phyloP scores from a whole-genome alignment of 768 basidiomycete genomes.

The Mycena amicta region DNA sequence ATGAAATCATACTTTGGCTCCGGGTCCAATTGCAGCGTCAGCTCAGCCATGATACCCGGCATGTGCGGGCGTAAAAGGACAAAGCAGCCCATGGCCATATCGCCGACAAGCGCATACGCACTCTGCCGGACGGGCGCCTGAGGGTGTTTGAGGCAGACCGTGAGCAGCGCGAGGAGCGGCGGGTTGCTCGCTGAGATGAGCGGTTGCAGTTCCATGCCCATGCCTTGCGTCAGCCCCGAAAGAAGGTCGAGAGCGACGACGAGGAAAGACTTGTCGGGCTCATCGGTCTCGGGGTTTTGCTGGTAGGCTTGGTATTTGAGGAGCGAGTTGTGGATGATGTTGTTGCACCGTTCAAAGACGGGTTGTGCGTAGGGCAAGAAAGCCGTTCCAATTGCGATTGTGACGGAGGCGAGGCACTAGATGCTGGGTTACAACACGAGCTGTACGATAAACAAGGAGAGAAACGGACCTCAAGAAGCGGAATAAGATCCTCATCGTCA shows the following conservation, averaged over 20 bases:
- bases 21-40: slow-evolving; percentile 87
- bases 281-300: slow-evolving; percentile 87
- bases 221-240: slow-evolving; percentile 93
- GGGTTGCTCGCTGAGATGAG: slow-evolving; percentile 74
- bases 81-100: slow-evolving; percentile 97
- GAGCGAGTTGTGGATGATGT: slow-evolving; percentile 80
- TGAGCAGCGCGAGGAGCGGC: slow-evolving; percentile 77
- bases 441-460: neutral
- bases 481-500: slow-evolving; percentile 90
- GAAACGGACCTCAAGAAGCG: slow-evolving; percentile 82
- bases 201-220: slow-evolving; percentile 76
- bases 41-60: slow-evolving; percentile 85
- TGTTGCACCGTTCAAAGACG: slow-evolving; percentile 89
- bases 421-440: neutral
- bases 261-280: slow-evolving; percentile 96
- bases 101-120: slow-evolving; percentile 97
- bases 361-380: slow-evolving; percentile 89
- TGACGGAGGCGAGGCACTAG: slow-evolving; percentile 95
- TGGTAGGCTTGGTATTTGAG: slow-evolving; percentile 86
- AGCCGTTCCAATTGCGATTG: slow-evolving; percentile 89
- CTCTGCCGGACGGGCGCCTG: slow-evolving; percentile 95
- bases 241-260: slow-evolving; percentile 97
- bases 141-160: slow-evolving; percentile 91
- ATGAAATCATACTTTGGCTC: slow-evolving; percentile 94
- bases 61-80: slow-evolving; percentile 81